A percentile compares a stretch with the other conserved stretches of the same genome.
Conservation (phyloP, 441 rosid genomes). For the Erodium texanum region DNA sequence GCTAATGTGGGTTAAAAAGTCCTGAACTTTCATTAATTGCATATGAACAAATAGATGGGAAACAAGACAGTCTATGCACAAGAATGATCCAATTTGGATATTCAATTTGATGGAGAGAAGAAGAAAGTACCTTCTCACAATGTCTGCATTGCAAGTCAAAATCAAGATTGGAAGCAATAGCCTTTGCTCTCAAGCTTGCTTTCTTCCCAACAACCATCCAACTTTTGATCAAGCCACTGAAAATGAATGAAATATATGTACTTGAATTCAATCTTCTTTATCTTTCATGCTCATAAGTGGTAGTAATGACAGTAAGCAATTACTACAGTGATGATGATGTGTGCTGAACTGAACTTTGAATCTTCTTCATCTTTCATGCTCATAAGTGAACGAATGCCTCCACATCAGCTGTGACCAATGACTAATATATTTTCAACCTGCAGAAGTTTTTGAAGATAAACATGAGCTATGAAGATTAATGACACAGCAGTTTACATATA, state of each 20-base stretch:
- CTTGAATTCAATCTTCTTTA: neutral
- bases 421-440: conserved; percentile 89
- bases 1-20: no score
- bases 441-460: conserved; percentile 10
- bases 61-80: neutral
- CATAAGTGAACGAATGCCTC: conserved; percentile 95
- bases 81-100: neutral
- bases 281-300: neutral
- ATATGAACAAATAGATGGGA: neutral
- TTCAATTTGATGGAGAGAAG: neutral
- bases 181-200: conserved; percentile 59
- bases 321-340: no score
- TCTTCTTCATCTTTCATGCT: conserved; percentile 60
- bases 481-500: no score
- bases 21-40: no score
- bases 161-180: conserved; percentile 48
- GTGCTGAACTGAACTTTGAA: conserved; percentile 39
- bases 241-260: conserved; percentile 16
- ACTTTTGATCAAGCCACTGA: conserved; percentile 68
- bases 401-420: conserved; percentile 87
- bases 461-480: neutral
- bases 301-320: no score
- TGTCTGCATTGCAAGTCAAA: conserved; percentile 81
- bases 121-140: conserved; percentile 72
- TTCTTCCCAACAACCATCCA: conserved; percentile 79